Base-by-base conservation (phyloP, 2,329 filamentous ascomycete species). In the Paecilomyces dactylethromorphus region DNA sequence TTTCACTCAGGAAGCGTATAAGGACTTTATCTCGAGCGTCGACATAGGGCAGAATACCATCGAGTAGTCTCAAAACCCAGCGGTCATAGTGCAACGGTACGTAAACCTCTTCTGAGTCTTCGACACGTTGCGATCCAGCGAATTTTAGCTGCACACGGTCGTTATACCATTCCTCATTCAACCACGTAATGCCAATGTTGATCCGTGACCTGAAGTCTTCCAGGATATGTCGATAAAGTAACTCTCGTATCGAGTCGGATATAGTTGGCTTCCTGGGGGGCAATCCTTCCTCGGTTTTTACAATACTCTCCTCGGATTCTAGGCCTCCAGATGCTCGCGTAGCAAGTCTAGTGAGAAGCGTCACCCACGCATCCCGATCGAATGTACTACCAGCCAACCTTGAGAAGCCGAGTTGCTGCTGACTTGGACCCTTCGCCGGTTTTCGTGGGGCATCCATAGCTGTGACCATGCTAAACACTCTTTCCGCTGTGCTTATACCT, bases 151-250 rank as follows among this genome's bases (percentile, higher is more conserved):
- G 78, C 32, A 91, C 74, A 51, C 81, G 86, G 72, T 97, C 93
- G 67, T 92, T 95, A 74, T 96, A 97, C 93, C 94, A 99, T 76
- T 99, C 94, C 73, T 99, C 94, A 66, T 89, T 96, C 15, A 99
- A 82, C 94, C 94, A 99, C 7, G 88, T 87, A 56, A 97, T 91
- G 1, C 92, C 93, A 22, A 94, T 84, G 65, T 95, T 92, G 62
- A 97, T 92, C 51, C 94, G 87, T 62, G 84, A 87, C 57, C 93
- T 87, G 76, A 96, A 99, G 71, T 97, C 93, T 63, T 95, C 91
- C 62, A 97, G 84, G 54, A 97, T 84, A 71, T 96, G 97, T 57
- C 85, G 82, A 74, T 92, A 94, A 1, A 99, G 79, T 7, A 86
- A 82, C 65, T 96, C 89, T 56, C 94, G 86, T 64, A 97, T 91